Evolutionary conservation across 257 asterid species (phyloP).

Genomic region (Avicennia marina): DNA sequence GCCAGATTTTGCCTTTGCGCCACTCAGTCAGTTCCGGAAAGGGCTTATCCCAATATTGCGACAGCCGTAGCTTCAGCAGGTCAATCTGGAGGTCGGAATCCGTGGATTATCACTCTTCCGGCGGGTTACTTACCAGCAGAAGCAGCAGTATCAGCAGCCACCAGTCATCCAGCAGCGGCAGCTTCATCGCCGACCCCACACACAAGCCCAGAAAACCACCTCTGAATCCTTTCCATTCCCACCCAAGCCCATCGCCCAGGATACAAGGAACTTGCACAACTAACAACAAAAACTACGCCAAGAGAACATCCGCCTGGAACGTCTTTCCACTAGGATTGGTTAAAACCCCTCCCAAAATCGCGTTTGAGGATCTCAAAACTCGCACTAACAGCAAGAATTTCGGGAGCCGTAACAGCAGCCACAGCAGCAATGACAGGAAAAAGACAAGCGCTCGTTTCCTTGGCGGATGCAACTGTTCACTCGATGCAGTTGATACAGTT

Average conservation of each 20-base stretch:
- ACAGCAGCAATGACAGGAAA: constrained; percentile 9
- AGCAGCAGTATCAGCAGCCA: constrained; percentile 68
- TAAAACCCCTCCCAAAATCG: constrained; percentile 47
- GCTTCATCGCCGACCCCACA: constrained; percentile 18
- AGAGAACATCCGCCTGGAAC: constrained; percentile 37
- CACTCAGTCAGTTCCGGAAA: constrained; percentile 46
- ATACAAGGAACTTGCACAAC: neutral
- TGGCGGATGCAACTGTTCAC: constrained; percentile 48
- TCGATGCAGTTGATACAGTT: constrained; percentile 36
- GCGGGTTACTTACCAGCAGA: constrained; percentile 39
- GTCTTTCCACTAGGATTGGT: constrained; percentile 47
- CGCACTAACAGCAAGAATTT: constrained; percentile 15
- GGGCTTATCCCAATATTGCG: constrained; percentile 9
- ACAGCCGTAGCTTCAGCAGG: constrained; percentile 5
- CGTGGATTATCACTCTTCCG: constrained; percentile 42
- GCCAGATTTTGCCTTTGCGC: constrained; percentile 71
- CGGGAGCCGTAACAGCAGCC: constrained; percentile 30
- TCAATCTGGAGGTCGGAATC: constrained; percentile 53
- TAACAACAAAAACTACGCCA: neutral
- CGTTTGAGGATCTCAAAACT: constrained; percentile 37
- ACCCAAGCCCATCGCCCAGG: constrained; percentile 85
- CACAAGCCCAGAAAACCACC: constrained; percentile 24
- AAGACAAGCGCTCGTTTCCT: constrained; percentile 25
- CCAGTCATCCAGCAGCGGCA: constrained; percentile 40
- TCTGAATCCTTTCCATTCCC: constrained; percentile 56